Evolutionary conservation across 2,329 filamentous ascomycete species (phyloP), one percentile per base, ranked within the genome.

Genomic region (Mariannaea sp.): DNA sequence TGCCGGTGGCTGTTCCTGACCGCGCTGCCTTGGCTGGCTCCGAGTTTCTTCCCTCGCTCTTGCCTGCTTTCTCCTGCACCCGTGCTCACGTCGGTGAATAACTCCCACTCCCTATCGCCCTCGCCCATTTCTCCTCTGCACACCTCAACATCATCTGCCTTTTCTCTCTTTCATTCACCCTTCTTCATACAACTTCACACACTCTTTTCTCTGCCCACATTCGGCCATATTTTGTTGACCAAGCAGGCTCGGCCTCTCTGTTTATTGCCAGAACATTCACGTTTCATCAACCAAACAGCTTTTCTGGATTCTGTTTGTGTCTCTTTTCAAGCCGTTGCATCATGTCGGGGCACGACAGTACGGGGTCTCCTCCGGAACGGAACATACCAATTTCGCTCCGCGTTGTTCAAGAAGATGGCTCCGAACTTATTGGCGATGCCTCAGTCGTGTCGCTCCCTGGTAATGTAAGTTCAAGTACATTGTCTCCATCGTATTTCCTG

Each of bases 321-420:
- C 19, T 24, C 13, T 8, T 38, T 20, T 30, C 17, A 29, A 41
- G 32, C 20, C 24, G 14, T 16, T 33, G 20, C 12, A 59, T 48
- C 52, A 75, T 74, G 72, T 65, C 71, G 47, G 53, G 66, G 44
- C 49, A 66, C 24, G 65, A 65, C 39, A 59, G 63, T 29, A 59
- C 62, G 41, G 64, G 53, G 14, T 65, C 68, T 24, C 65, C 70
- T 44, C 61, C 69, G 24, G 64, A 68, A 54, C 64, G 58, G 51
- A 58, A 52, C 35, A 48, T 56, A 14, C 41, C 63, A 20, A 35
- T 55, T 12, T 48, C 55, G 30, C 43, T 49, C 32, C 49, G 51
- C 26, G 32, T 50, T 51, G 41, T 51, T 24, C 64, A 65, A 27
- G 64, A 65, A 26, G 67, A 68, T 10, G 56, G 49, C 38, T 24